Evolutionary conservation across 345 rosid genomes (phyloP).

Genomic region (Mercurialis annua): DNA sequence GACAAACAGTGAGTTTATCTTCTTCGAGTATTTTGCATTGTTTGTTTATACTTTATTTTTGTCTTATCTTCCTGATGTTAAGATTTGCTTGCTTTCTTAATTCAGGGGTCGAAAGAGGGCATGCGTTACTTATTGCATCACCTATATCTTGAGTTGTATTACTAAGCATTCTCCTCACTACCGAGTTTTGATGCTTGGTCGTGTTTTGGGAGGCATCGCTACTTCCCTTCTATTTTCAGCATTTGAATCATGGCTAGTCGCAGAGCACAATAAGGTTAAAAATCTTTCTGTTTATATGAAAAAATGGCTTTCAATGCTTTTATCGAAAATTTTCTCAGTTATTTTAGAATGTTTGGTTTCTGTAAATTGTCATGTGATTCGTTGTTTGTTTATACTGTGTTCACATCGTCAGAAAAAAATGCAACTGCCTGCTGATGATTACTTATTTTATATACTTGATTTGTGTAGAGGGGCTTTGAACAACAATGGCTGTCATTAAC

Average conservation of each 20-base stretch:
- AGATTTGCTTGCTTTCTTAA: constrained; percentile 7
- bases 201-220: constrained; percentile 40
- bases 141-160: constrained; percentile 80
- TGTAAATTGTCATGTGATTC: neutral
- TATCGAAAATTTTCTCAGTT: neutral
- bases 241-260: constrained; percentile 20
- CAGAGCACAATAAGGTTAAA: constrained; percentile 18
- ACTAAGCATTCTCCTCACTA: constrained; percentile 95
- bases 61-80: neutral
- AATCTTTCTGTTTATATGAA: neutral
- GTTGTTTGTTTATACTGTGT: neutral
- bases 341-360: neutral
- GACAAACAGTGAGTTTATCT: constrained; percentile 76
- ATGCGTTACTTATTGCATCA: constrained; percentile 73
- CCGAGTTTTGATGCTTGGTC: constrained; percentile 87
- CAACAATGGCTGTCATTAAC: constrained; percentile 68
- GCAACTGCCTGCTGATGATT: neutral
- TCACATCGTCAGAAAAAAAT: no score
- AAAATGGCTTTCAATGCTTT: neutral
- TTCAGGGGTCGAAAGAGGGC: constrained; percentile 95
- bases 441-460: neutral
- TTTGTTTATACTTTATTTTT: neutral
- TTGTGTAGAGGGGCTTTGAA: constrained; percentile 54
- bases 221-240: constrained; percentile 29
- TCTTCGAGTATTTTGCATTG: constrained; percentile 3